phyloP scores from a whole-genome alignment of 2,329 filamentous ascomycete species.

The Colletotrichum eremochloae region DNA sequence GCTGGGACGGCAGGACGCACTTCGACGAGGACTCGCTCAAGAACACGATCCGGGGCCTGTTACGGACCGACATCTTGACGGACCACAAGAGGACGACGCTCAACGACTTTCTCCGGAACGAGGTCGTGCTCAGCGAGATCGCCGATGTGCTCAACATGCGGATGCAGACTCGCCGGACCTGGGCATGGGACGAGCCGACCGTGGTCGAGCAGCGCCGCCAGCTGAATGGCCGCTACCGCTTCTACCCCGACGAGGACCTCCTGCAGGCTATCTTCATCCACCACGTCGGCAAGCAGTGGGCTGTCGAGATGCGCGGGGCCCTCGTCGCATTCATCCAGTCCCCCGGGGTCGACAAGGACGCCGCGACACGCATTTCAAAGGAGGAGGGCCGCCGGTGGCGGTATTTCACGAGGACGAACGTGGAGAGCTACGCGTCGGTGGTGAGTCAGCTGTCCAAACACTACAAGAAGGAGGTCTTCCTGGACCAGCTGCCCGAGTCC shows the following conservation, averaged over 20 bases:
- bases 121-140: conserved; percentile 57
- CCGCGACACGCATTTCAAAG: conserved; percentile 45
- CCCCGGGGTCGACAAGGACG: conserved; percentile 50
- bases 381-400: conserved; percentile 57
- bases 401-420: conserved; percentile 52
- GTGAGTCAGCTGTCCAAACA: conserved; percentile 54
- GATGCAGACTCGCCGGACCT: conserved; percentile 53
- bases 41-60: conserved; percentile 54
- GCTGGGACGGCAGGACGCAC: conserved; percentile 46
- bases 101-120: conserved; percentile 54
- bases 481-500: conserved; percentile 65
- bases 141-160: conserved; percentile 61
- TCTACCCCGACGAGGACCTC: conserved; percentile 68
- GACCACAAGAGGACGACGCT: conserved; percentile 58
- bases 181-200: conserved; percentile 55
- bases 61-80: conserved; percentile 57
- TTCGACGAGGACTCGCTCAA: conserved; percentile 50
- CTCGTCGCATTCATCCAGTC: conserved; percentile 46
- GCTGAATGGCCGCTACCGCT: conserved; percentile 64
- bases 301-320: conserved; percentile 48
- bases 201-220: conserved; percentile 55
- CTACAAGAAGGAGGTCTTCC: conserved; percentile 60
- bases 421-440: conserved; percentile 45
- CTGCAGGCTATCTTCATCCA: conserved; percentile 58
- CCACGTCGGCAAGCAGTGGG: conserved; percentile 55